Percentiles rank a stretch among this genome's conserved stretches.
Evolutionary conservation across 257 asterid species (phyloP).

Genomic region (Solanum ahanhuiri): DNA sequence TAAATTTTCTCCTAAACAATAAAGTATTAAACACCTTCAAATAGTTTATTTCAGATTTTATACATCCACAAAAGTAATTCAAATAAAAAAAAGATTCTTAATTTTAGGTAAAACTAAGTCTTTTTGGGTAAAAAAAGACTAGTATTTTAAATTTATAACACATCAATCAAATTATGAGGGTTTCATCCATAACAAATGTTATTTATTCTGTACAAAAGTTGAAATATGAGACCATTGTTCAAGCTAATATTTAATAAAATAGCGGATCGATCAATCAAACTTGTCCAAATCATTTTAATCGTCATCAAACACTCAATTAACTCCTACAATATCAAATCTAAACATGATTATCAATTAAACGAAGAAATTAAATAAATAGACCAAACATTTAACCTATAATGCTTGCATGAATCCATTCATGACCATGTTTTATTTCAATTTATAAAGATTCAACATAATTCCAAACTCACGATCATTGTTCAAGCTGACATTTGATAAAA

Average conservation of each 20-base stretch:
- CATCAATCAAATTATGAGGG: not conserved
- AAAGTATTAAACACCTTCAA: not conserved
- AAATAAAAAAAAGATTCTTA: not conserved
- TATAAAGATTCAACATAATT: not conserved
- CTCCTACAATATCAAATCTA: not conserved
- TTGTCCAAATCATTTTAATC: not conserved
- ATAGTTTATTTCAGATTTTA: not conserved
- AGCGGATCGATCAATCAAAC: accelerated
- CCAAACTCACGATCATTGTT: not conserved
- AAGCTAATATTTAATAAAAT: not conserved
- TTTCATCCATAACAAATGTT: not conserved
- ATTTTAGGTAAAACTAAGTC: not conserved
- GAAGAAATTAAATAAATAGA: not conserved
- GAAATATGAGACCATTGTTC: not conserved
- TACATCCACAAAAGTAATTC: not conserved
- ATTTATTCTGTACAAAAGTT: too few relatives aligned
- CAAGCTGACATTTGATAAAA: not conserved
- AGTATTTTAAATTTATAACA: not conserved
- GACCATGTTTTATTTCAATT: not conserved
- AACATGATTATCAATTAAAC: not conserved
- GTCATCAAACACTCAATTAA: not conserved
- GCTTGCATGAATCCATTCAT: not conserved
- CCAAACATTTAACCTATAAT: not conserved
- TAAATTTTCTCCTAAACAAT: not conserved
- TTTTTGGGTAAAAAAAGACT: too few relatives aligned